These are phyloP conservation scores for Hypomontagnella submonticulosa DNA, from an alignment of 495 filamentous ascomycete species.

Conservation along the genomic window DNA sequence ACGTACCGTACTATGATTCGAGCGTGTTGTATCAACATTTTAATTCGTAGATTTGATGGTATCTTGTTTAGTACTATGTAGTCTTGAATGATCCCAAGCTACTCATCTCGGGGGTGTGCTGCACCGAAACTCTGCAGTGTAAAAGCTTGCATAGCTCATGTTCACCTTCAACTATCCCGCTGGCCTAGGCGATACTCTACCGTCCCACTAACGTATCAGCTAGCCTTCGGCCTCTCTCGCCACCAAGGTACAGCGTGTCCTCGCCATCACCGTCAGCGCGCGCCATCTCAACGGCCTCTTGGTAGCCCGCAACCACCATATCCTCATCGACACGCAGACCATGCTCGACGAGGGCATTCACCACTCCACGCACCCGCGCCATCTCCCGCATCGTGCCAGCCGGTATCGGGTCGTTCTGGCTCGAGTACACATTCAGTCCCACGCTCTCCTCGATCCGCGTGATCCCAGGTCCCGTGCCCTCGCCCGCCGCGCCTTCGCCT, in stretches of 20 bases:
- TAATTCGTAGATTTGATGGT: too few species aligned
- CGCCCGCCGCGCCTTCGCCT: conserved; percentile 54
- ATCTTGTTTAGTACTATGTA: too few species aligned
- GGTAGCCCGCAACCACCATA: conserved; percentile 83
- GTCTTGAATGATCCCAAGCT: too few species aligned
- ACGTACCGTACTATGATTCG: too few species aligned
- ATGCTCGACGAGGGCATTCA: conserved; percentile 82
- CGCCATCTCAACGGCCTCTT: conserved; percentile 78
- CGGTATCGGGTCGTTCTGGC: conserved; percentile 86
- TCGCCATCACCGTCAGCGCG: conserved; percentile 63
- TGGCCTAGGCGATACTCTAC: conserved; percentile 18
- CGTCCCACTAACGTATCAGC: conserved; percentile 66
- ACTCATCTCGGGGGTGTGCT: not conserved
- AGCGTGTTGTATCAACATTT: too few species aligned
- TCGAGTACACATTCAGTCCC: conserved; percentile 78
- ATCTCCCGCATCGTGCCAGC: conserved; percentile 86
- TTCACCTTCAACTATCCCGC: not conserved
- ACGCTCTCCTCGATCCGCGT: conserved; percentile 86
- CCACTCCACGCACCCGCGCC: conserved; percentile 78
- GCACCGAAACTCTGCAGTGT: too few species aligned
- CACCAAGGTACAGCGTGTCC: conserved; percentile 74
- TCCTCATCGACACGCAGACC: conserved; percentile 91
- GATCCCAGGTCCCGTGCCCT: conserved; percentile 61
- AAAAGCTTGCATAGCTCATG: too few species aligned
- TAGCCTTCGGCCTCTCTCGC: conserved; percentile 72